Percentiles rank a stretch among this genome's conserved stretches.
Evolutionary conservation across 2,329 filamentous ascomycete species (phyloP).

Genomic region (Ceratocystis huliohia): DNA sequence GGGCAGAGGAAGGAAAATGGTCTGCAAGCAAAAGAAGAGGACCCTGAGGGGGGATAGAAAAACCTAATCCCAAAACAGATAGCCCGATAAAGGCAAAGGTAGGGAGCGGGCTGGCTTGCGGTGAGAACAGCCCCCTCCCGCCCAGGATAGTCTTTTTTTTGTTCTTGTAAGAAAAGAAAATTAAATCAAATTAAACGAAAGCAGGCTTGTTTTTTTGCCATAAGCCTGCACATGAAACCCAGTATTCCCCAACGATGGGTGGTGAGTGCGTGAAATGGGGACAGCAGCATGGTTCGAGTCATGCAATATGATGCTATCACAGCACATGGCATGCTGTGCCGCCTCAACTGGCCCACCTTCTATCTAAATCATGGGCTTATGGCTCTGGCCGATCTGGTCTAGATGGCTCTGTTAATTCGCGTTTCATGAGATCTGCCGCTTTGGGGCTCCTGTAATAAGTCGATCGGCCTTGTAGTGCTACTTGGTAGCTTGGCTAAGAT

Average conservation of each 20-base stretch:
- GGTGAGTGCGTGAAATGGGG: not conserved
- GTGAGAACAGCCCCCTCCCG: no score
- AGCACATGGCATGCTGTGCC: not conserved
- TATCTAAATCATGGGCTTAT: not conserved
- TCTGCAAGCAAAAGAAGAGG: not conserved
- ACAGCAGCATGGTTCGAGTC: not conserved
- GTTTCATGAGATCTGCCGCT: conserved; percentile 7
- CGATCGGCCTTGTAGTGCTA: not conserved
- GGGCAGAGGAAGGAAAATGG: not conserved
- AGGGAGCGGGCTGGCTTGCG: not conserved
- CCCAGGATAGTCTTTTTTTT: no score
- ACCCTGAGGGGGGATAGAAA: not conserved
- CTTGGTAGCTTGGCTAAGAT: not conserved
- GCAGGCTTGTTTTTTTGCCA: no score
- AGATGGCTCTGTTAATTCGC: not conserved
- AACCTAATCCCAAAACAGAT: not conserved
- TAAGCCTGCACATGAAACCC: not conserved
- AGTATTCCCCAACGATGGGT: not conserved
- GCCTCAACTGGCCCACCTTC: not conserved
- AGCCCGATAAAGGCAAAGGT: not conserved
- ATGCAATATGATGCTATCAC: not conserved
- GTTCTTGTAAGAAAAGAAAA: not conserved
- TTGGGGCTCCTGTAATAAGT: conserved; percentile 2
- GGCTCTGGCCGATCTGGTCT: not conserved
- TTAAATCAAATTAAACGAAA: no score